Evolutionary conservation across 2,329 filamentous ascomycete species (phyloP).

Genomic region (Escovopsis weberi): DNA sequence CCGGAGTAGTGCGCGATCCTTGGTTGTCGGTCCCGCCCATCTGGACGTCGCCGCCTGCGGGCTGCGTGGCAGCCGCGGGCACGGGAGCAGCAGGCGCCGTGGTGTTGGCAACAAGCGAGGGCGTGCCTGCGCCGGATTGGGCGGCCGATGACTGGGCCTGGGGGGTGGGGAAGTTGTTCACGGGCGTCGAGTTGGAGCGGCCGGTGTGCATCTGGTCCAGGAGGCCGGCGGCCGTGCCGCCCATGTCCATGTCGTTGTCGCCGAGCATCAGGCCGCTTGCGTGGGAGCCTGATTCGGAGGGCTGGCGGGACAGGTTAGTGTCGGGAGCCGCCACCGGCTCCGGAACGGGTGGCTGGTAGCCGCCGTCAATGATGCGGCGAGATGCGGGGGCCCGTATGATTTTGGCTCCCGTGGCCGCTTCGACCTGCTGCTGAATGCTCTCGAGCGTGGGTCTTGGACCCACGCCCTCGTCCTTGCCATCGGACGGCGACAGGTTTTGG

Average conservation of each 20-base stretch:
- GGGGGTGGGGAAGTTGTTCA: conserved; percentile 45
- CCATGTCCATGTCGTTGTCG: conserved; percentile 52
- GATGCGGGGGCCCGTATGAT: conserved; percentile 50
- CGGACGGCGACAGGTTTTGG: conserved; percentile 34
- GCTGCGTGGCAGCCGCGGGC: conserved; percentile 4
- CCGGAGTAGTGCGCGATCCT: conserved; percentile 25
- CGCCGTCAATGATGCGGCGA: conserved; percentile 63
- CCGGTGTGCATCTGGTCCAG: conserved; percentile 55
- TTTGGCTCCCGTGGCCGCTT: conserved; percentile 52
- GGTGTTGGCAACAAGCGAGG: conserved; percentile 28
- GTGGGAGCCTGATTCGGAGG: conserved; percentile 41
- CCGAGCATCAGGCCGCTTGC: conserved; percentile 40
- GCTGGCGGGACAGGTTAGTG: conserved; percentile 33
- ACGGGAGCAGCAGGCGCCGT: conserved; percentile 29
- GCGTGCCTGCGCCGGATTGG: conserved; percentile 44
- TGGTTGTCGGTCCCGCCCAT: conserved; percentile 32
- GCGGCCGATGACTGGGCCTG: conserved; percentile 41
- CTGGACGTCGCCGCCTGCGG: conserved; percentile 19
- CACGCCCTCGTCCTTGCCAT: conserved; percentile 18
- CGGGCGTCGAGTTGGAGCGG: conserved; percentile 45
- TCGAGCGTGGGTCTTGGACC: conserved; percentile 44
- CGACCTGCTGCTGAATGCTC: conserved; percentile 61
- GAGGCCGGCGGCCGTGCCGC: conserved; percentile 46
- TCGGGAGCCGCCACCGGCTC: conserved; percentile 16
- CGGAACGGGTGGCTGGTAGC: conserved; percentile 48